Conservation (phyloP, 2,329 filamentous ascomycete species). For the Epichloe brachyelytri region DNA sequence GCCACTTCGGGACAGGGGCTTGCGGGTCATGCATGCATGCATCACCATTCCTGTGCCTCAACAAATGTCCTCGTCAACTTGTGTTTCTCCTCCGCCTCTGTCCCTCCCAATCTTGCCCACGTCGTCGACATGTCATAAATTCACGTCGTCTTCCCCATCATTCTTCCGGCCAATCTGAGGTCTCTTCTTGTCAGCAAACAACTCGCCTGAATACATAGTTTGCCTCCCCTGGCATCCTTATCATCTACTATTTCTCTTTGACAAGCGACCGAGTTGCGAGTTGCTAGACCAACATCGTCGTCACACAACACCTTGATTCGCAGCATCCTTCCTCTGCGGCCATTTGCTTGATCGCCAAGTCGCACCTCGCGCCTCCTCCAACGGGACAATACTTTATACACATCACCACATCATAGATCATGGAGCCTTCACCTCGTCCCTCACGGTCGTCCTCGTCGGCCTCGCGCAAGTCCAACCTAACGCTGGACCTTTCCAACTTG, state of each 20-base stretch:
- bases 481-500: constrained; percentile 60
- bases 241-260: background rate
- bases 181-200: background rate
- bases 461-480: constrained; percentile 38
- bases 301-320: background rate
- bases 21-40: background rate
- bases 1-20: constrained; percentile 5
- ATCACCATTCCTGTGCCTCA: background rate
- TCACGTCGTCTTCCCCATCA: background rate
- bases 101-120: background rate
- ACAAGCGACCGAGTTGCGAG: background rate
- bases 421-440: constrained; percentile 25
- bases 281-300: background rate
- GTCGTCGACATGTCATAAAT: constrained; percentile 1
- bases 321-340: background rate
- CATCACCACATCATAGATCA: constrained; percentile 10
- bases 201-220: background rate
- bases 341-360: background rate
- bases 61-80: background rate
- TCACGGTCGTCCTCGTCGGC: constrained; percentile 33
- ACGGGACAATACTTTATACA: background rate
- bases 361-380: background rate
- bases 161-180: background rate
- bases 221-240: background rate
- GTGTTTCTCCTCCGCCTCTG: background rate